Base-by-base conservation (phyloP, 2,329 filamentous ascomycete genomes). In the Thelonectria rubi region DNA sequence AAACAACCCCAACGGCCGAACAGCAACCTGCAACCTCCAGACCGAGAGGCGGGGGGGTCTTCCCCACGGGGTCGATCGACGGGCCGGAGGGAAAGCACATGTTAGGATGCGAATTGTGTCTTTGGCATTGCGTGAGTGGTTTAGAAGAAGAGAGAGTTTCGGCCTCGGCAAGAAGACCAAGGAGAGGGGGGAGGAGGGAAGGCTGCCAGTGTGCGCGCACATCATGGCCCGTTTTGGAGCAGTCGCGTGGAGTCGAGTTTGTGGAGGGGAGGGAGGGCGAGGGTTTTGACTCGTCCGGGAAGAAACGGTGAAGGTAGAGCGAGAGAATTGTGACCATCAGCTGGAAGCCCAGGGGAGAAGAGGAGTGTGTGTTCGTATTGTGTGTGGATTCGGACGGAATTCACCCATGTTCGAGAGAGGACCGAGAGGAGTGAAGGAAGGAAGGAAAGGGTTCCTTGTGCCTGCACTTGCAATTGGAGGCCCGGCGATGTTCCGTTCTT, bases 1-100 rank as follows among this genome's bases (percentile, higher is more conserved):
- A 68, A 70, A 70, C 54, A 51, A 66, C 60, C 14, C 32, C 56
- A 52, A 11, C 15, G 42, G 46, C 67, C 67, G 67, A 66, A 53
- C 21, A 51, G 48, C 30, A 39, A 8, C 24, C 39, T 20, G 24
- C 11, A 37, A 40, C 20, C 21, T 34, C 65, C 58, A 65, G 65
- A 61, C 59, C 52, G 42, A 53, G 40, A 21, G 20, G 45, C 20
- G 5, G 48, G 48, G 53, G 48, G 46, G 26, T 15, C 15, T 70
- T 67, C 64, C 63, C 65, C 56, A 60, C 56, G 65, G 68, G 52
- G 64, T 64, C 43, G 45, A 60, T 52, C 48, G 58, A 52, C 46
- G 34, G 54, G 57, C 45, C 50, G 20, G 39, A 39, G 42, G 26
- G 32, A 56, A 55, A 60, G 60, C 65, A 65, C 65, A 67, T 67